Evolutionary conservation across 805 yeast species (phyloP).

Genomic region (Lipomyces japonicus): DNA sequence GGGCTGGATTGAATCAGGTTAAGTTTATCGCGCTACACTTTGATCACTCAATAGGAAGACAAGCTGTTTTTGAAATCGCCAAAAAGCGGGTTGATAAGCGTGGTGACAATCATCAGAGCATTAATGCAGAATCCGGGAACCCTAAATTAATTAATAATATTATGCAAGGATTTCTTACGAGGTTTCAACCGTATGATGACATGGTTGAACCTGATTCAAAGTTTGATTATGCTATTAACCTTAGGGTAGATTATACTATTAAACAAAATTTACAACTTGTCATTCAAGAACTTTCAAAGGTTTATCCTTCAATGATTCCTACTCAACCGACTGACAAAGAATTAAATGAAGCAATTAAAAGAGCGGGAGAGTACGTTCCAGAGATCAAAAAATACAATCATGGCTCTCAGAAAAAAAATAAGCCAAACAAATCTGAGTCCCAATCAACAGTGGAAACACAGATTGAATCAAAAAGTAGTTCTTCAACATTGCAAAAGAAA

Average conservation of each 20-base stretch:
- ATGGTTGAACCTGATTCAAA: conserved; percentile 44
- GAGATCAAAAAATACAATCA: conserved; percentile 31
- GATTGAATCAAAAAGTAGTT: conserved; percentile 2
- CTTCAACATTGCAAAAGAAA: background rate
- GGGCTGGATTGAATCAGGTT: conserved; percentile 42
- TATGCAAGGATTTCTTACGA: conserved; percentile 66
- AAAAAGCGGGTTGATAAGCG: conserved; percentile 56
- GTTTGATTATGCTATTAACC: conserved; percentile 63
- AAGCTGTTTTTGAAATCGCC: conserved; percentile 44
- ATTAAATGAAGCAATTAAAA: conserved; percentile 47
- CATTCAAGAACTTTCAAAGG: conserved; percentile 39
- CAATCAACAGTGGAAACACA: conserved; percentile 15
- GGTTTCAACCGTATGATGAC: conserved; percentile 60
- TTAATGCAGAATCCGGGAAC: conserved; percentile 51
- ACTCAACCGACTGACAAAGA: conserved; percentile 43
- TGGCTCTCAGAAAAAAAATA: background rate
- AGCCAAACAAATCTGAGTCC: conserved; percentile 44
- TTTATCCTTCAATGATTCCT: conserved; percentile 47
- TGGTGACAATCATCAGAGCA: conserved; percentile 87
- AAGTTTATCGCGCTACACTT: conserved; percentile 69
- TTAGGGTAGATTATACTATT: conserved; percentile 52
- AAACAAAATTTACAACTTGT: conserved; percentile 48
- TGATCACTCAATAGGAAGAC: conserved; percentile 38
- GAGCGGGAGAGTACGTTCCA: conserved; percentile 57
- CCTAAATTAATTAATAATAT: conserved; percentile 52